Evolutionary conservation across 2,329 filamentous ascomycete species (phyloP), one percentile per base, ranked within the genome.

Genomic region (Sordariomycetes sp.): DNA sequence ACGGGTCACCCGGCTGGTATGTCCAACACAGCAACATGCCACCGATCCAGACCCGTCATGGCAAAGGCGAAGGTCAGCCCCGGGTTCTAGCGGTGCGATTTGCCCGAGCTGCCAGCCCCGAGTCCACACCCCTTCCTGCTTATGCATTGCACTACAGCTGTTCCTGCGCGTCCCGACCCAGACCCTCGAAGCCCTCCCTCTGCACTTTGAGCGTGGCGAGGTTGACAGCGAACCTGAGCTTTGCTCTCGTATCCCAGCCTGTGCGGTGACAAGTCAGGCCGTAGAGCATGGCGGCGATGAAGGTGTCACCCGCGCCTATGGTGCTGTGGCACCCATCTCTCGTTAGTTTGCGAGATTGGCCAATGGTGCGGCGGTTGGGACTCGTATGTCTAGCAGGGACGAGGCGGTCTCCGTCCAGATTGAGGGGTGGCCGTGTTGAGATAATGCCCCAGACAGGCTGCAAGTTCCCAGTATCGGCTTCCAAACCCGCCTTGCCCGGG

Each of bases 231-330:
- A 88, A 87, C 35, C 66, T 68, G 60, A 88, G 67, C 64, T 77
- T 81, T 59, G 70, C 67, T 55, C 70, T 63, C 53, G 77, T 65
- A 63, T 71, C 68, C 81, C 81, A 85, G 61, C 78, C 71, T 10
- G 69, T 65, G 51, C 65, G 63, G 61, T 76, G 77, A 65, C 75
- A 79, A 59, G 79, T 70, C 61, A 88, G 69, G 40, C 75, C 78
- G 70, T 85, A 89, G 54, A 90, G 71, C 69, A 88, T 82, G 60
- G 86, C 87, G 37, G 87, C 87, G 62, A 87, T 81, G 65, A 90
- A 90, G 0, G 87, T 89, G 66, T 90, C 88, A 63, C 88, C 88
- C 51, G 87, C 87, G 58, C 87, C 88, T 61, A 90, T 79, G 6
- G 86, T 79, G 67, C 87, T 89, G 67, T 67, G 64, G 20, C 7